These are phyloP conservation scores for Senna tora DNA, from an alignment of 306 rosid genomes.

Conservation along the genomic window DNA sequence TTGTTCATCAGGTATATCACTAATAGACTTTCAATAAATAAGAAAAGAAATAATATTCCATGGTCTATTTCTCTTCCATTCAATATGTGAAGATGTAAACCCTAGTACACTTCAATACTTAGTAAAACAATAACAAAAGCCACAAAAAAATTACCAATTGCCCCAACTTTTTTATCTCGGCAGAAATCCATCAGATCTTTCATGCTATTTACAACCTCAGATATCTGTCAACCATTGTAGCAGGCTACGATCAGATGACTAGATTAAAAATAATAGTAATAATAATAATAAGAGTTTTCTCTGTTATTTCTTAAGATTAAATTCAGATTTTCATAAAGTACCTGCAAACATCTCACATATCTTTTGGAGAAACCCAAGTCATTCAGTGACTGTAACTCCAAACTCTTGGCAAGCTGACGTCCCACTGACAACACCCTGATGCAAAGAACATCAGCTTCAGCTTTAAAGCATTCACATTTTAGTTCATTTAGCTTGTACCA, in stretches of 20 bases:
- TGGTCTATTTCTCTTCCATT: too few relatives aligned
- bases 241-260: constrained; percentile 19
- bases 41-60: too few relatives aligned
- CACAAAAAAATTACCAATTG: constrained; percentile 56
- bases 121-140: neutral
- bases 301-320: constrained; percentile 4
- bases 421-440: constrained; percentile 88
- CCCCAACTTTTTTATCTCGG: constrained; percentile 61
- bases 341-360: constrained; percentile 99
- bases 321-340: constrained; percentile 38
- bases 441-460: constrained; percentile 34
- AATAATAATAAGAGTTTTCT: neutral
- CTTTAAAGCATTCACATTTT: neutral
- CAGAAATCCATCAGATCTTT: constrained; percentile 76
- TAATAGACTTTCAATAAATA: too few relatives aligned
- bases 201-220: constrained; percentile 84
- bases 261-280: neutral
- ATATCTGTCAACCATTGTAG: constrained; percentile 52
- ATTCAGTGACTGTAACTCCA: constrained; percentile 90
- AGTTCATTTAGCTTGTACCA: neutral
- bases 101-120: neutral
- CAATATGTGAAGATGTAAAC: neutral
- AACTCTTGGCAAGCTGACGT: constrained; percentile 90
- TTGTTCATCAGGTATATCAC: too few relatives aligned
- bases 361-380: constrained; percentile 96